These are phyloP conservation scores for Lupinus albus DNA, from an alignment of 306 rosid species.

Conservation along the genomic window DNA sequence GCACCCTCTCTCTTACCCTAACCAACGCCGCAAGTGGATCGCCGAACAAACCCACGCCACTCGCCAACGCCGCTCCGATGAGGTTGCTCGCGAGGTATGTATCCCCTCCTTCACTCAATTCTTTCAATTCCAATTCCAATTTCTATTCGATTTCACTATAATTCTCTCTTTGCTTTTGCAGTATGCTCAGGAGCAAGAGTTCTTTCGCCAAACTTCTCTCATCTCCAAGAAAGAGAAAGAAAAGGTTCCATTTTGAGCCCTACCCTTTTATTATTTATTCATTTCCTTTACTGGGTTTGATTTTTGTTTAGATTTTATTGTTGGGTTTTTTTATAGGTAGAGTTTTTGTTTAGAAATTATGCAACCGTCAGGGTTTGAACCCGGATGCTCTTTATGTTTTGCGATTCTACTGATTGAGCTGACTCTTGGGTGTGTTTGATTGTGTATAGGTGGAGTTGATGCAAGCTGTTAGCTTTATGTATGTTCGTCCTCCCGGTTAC, in stretches of 20 bases:
- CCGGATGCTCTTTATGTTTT: no score
- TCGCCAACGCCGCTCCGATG: constrained; percentile 65
- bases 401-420: no score
- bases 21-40: constrained; percentile 98
- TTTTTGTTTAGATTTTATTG: not conserved
- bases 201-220: constrained; percentile 77
- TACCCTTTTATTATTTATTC: not conserved
- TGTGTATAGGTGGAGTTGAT: constrained; percentile 73
- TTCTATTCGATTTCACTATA: not conserved
- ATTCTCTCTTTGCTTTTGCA: constrained; percentile 34
- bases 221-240: constrained; percentile 88
- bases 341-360: no score
- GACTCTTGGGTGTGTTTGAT: not conserved
- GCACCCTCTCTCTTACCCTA: constrained; percentile 98
- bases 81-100: constrained; percentile 85
- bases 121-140: not conserved
- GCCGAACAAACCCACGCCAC: constrained; percentile 87
- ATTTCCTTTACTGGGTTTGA: not conserved
- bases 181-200: constrained; percentile 96
- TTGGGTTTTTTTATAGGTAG: no score
- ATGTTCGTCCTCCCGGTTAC: constrained; percentile 97
- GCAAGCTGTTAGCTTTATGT: constrained; percentile 99
- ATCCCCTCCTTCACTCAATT: not conserved
- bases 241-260: constrained; percentile 53
- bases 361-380: no score